Base-by-base conservation (phyloP, 352 stramenopile species). In the Pilasporangium apinafurcum region DNA sequence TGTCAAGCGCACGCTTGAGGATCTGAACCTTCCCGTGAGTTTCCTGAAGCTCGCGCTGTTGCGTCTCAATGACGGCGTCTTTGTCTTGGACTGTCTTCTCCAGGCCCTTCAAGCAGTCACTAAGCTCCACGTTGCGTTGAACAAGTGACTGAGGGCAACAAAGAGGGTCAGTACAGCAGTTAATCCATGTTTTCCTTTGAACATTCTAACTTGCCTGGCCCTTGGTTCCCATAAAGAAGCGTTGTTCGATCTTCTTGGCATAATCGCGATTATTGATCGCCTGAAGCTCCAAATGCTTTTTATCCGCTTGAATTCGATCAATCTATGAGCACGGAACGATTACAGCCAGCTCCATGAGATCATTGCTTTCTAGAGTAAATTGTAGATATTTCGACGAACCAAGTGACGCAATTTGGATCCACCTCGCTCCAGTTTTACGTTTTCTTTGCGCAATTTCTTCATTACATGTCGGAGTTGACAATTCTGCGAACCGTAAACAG, bases 231-330 rank as follows among this genome's bases (percentile, higher is more conserved):
- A 85, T 68, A 48, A 86, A 90, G 34, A 91, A 84, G 32, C 75
- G 74, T 49, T 87, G 73, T 53, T 93, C 81, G 36, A 91, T 90
- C 38, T 86, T 86, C 56, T 89, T 86, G 21, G 76, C 81, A 38
- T 92, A 93, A 53, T 90, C 78, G 24, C 81, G 68, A 27, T 90
- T 91, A 29, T 48, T 59, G 37, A 90, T 88, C n/a, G 81, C 81
- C 35, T 93, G 81, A 8, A 74, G 56, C 59, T 93, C 76, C n/a
- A 88, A 25, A 22, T 82, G 61, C 39, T 83, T 85, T 42, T 84
- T 83, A 25, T 93, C 76, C 14, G 51, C 58, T 29, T 87, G 76
- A 29, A 93, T 73, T 2, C 74, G 71, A 36, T 92, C 73, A 29
- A 92, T 65, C 75, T 87, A 38, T 18, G 28, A 35, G 36, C 2